Percentiles rank a stretch among this genome's conserved stretches.
Conservation (phyloP, 2,329 filamentous ascomycete genomes). For the Erysiphe pulchra region DNA sequence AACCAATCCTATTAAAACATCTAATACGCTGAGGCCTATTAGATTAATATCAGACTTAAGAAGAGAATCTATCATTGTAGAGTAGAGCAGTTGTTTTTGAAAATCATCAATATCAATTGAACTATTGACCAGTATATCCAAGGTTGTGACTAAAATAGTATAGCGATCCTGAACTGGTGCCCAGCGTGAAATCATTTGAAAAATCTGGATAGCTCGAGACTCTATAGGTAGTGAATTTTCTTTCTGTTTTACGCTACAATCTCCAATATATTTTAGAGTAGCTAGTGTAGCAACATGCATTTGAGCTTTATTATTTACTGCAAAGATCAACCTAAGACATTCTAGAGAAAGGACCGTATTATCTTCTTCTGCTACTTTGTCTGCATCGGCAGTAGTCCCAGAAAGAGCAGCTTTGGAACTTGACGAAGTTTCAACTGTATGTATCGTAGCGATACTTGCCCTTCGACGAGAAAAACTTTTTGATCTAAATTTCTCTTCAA, state of each 20-base stretch:
- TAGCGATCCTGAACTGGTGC: constrained; percentile 87
- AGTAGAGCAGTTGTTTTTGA: constrained; percentile 46
- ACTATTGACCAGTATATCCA: constrained; percentile 48
- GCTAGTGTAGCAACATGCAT: constrained; percentile 51
- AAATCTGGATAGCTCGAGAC: constrained; percentile 63
- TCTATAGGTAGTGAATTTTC: constrained; percentile 20
- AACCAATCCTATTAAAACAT: constrained; percentile 64
- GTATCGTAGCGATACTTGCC: constrained; percentile 55
- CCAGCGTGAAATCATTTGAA: constrained; percentile 61
- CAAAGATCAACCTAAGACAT: constrained; percentile 67
- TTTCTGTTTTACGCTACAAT: constrained; percentile 23
- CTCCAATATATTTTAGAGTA: constrained; percentile 48
- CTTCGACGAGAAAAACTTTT: constrained; percentile 39
- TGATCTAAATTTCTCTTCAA: constrained; percentile 41
- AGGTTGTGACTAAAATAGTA: constrained; percentile 57
- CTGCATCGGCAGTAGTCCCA: constrained; percentile 63
- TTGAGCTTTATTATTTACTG: constrained; percentile 57
- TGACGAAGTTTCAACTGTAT: constrained; percentile 36
- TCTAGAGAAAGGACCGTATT: constrained; percentile 63
- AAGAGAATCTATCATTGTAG: constrained; percentile 56
- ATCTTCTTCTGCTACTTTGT: constrained; percentile 73
- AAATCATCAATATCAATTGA: constrained; percentile 46
- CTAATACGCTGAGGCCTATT: constrained; percentile 90
- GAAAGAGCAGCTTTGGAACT: constrained; percentile 49
- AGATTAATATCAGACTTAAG: constrained; percentile 75